Conservation (phyloP, 768 basidiomycete species). For the Rickenella mellea region DNA sequence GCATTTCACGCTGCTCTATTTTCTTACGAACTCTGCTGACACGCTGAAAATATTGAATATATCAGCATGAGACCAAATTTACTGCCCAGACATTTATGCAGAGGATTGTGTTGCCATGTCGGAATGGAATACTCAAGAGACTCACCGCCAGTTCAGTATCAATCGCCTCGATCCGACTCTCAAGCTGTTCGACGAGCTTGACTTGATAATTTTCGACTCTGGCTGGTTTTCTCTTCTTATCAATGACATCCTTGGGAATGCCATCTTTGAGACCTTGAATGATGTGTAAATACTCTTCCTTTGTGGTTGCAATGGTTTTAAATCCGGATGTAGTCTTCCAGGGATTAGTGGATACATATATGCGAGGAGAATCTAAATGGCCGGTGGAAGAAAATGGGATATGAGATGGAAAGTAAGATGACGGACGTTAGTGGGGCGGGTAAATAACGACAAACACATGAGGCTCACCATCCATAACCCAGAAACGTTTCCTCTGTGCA, state of each 20-base stretch:
- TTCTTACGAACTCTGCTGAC: conserved; percentile 61
- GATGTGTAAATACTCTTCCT: conserved; percentile 59
- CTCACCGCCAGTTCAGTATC: conserved; percentile 67
- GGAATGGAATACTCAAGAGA: conserved; percentile 11
- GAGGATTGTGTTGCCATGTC: too few relatives aligned
- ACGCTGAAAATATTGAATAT: conserved; percentile 37
- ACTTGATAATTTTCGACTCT: conserved; percentile 57
- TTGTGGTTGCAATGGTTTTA: conserved; percentile 58
- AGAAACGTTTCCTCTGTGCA: conserved; percentile 65
- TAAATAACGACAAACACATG: conserved; percentile 11
- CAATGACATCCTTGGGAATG: conserved; percentile 28
- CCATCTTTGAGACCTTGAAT: conserved; percentile 51
- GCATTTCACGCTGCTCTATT: conserved; percentile 54
- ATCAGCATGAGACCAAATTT: conserved; percentile 9
- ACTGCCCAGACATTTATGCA: conserved; percentile 5
- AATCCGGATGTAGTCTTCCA: conserved; percentile 84
- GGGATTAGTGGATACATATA: conserved; percentile 80
- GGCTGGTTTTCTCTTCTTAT: conserved; percentile 32
- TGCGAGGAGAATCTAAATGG: conserved; percentile 65
- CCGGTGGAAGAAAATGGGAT: neutral
- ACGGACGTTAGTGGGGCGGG: conserved; percentile 1
- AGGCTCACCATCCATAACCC: conserved; percentile 85
- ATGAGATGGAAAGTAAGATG: neutral
- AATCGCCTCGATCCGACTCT: conserved; percentile 54
- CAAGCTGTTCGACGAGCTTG: conserved; percentile 49